Conservation (phyloP, 257 asterid species). For the Nicotiana otophora region DNA sequence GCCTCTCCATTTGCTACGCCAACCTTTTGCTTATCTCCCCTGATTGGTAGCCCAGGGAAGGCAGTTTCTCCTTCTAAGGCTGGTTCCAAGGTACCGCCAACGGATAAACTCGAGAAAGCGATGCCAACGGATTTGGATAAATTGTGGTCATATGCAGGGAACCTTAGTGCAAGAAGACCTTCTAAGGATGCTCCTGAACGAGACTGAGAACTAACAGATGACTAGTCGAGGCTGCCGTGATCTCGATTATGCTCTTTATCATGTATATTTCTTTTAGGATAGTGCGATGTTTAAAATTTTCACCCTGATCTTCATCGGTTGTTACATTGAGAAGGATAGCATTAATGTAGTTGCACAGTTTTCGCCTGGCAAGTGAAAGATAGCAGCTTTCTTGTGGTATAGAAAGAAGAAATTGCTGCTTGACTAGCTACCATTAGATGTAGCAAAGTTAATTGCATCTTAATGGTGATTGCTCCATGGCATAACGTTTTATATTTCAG, state of each 20-base stretch:
- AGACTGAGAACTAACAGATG: slow-evolving; percentile 29
- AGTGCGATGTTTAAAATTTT: not conserved
- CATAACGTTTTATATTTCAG: not conserved
- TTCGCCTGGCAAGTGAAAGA: not conserved
- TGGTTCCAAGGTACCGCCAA: slow-evolving; percentile 25
- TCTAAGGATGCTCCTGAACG: slow-evolving; percentile 74
- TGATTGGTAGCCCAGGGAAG: slow-evolving; percentile 60
- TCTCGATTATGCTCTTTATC: not conserved
- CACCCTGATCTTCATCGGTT: not conserved
- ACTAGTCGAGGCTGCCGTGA: not conserved
- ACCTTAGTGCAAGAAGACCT: slow-evolving; percentile 61
- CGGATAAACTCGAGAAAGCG: slow-evolving; percentile 42
- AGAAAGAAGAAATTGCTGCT: not conserved
- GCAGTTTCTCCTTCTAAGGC: slow-evolving; percentile 46
- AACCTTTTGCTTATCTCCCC: slow-evolving; percentile 70
- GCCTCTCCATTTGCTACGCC: slow-evolving; percentile 95
- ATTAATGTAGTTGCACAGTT: slow-evolving; percentile 1
- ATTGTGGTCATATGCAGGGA: slow-evolving; percentile 77
- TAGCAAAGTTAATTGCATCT: not conserved
- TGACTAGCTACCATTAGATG: not conserved
- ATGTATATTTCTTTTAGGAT: slow-evolving; percentile 1
- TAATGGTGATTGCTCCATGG: not conserved
- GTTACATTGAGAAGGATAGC: slow-evolving; percentile 1
- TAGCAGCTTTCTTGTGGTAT: not conserved
- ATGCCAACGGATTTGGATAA: slow-evolving; percentile 64